phyloP scores from a whole-genome alignment of 1,284 basidiomycete species.

The Baeospora myosura region DNA sequence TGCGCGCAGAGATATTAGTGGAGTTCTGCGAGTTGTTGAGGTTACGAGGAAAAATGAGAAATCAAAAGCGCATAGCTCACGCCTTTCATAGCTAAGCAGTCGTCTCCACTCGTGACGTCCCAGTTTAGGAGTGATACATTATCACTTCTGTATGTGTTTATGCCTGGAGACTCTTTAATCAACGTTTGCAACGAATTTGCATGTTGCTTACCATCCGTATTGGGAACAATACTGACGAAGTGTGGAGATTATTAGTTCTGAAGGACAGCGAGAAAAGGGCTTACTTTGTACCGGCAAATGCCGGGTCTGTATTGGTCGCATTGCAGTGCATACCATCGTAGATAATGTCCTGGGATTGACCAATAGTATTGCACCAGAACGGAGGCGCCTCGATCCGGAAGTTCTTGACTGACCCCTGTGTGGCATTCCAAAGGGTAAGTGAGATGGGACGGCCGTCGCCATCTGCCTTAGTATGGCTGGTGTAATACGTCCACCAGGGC shows the following conservation, averaged over 20 bases:
- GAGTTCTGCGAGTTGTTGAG: constrained; percentile 36
- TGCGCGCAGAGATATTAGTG: constrained; percentile 42
- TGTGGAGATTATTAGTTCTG: constrained; percentile 6
- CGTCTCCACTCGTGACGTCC: constrained; percentile 58
- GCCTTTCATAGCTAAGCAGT: constrained; percentile 62
- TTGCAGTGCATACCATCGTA: constrained; percentile 60
- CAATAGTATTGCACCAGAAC: constrained; percentile 60
- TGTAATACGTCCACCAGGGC: constrained; percentile 44
- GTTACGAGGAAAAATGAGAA: neutral
- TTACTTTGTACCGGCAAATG: constrained; percentile 43
- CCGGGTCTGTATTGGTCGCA: constrained; percentile 51
- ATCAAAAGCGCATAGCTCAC: constrained; percentile 25
- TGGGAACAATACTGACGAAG: constrained; percentile 45
- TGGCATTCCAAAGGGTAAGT: constrained; percentile 46
- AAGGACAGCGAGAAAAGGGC: constrained; percentile 14
- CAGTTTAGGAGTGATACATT: constrained; percentile 45
- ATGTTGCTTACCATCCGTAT: constrained; percentile 43
- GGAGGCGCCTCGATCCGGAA: constrained; percentile 54
- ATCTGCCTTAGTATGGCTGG: constrained; percentile 37
- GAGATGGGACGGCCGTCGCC: constrained; percentile 60
- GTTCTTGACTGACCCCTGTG: constrained; percentile 38
- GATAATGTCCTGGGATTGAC: constrained; percentile 44
- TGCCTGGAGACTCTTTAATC: constrained; percentile 40
- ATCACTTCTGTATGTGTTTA: constrained; percentile 54
- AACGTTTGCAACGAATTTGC: constrained; percentile 2